Percentiles rank a stretch among this genome's conserved stretches.
Evolutionary conservation across 768 basidiomycete species (phyloP).

Genomic region (Mycena rosella): DNA sequence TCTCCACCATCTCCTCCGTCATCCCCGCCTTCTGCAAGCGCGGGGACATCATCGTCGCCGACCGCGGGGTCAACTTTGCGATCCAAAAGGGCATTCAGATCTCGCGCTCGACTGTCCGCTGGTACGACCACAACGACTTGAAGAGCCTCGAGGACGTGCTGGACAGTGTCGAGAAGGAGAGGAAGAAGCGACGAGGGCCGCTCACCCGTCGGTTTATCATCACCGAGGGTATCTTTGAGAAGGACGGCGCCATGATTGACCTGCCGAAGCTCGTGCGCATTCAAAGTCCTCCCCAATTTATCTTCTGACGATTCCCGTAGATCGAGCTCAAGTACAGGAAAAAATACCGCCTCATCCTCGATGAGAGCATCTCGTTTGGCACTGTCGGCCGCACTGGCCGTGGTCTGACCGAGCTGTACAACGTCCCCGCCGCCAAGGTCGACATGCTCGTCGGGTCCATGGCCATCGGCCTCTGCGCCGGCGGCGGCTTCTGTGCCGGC

Average conservation of each 20-base stretch:
- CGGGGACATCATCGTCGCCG: constrained; percentile 97
- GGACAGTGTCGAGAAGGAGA: constrained; percentile 86
- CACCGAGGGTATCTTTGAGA: constrained; percentile 97
- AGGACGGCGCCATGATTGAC: constrained; percentile 93
- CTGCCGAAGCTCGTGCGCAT: constrained; percentile 87
- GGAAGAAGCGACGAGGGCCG: constrained; percentile 83
- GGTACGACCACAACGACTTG: constrained; percentile 98
- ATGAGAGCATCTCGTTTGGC: constrained; percentile 95
- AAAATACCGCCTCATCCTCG: constrained; percentile 95
- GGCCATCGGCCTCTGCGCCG: constrained; percentile 83
- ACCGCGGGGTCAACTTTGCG: constrained; percentile 94
- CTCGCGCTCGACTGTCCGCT: constrained; percentile 89
- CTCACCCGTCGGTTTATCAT: constrained; percentile 95
- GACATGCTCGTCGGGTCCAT: constrained; percentile 97
- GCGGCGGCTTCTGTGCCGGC: constrained; percentile 97
- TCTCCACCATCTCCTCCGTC: constrained; percentile 91
- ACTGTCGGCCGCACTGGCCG: constrained; percentile 92
- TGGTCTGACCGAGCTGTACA: constrained; percentile 94
- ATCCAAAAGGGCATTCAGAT: constrained; percentile 98
- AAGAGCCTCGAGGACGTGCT: constrained; percentile 95
- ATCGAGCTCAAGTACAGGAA: constrained; percentile 95
- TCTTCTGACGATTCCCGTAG: constrained; percentile 53
- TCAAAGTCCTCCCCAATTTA: background rate
- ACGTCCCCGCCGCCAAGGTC: constrained; percentile 90
- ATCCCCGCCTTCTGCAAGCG: constrained; percentile 98